Evolutionary conservation across 2,329 filamentous ascomycete species (phyloP).

Genomic region (Cadophora gregata): DNA sequence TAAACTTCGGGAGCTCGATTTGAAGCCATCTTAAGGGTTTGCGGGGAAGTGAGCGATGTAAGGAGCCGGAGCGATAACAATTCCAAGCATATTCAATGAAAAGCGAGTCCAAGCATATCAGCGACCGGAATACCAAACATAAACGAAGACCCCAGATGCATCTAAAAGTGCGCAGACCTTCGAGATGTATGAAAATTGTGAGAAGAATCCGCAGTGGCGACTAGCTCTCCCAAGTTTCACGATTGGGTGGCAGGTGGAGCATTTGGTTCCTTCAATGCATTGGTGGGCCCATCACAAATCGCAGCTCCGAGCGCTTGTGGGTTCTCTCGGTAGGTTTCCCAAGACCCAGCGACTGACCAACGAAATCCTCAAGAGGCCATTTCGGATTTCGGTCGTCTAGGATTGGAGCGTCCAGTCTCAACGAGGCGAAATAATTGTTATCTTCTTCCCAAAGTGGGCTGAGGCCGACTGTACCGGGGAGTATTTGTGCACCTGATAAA

Average conservation of each 20-base stretch:
- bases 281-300: slow-evolving; percentile 10
- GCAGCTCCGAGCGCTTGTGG: slow-evolving; percentile 15
- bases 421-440: slow-evolving; percentile 2
- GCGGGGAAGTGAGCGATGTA: neutral
- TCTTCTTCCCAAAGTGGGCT: slow-evolving; percentile 13
- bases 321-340: slow-evolving; percentile 1
- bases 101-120: neutral
- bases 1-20: slow-evolving; percentile 26
- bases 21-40: slow-evolving; percentile 15
- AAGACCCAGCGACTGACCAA: slow-evolving; percentile 6
- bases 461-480: neutral
- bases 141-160: neutral
- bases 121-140: neutral
- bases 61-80: neutral
- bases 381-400: neutral
- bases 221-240: neutral
- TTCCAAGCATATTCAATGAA: neutral
- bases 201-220: neutral
- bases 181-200: neutral
- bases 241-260: neutral
- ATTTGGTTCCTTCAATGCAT: neutral
- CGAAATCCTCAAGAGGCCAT: slow-evolving; percentile 3
- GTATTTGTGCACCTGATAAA: neutral
- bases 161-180: neutral
- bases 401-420: neutral